Conservation (phyloP, 2,329 filamentous ascomycete species). For the Aureobasidium zeae region DNA sequence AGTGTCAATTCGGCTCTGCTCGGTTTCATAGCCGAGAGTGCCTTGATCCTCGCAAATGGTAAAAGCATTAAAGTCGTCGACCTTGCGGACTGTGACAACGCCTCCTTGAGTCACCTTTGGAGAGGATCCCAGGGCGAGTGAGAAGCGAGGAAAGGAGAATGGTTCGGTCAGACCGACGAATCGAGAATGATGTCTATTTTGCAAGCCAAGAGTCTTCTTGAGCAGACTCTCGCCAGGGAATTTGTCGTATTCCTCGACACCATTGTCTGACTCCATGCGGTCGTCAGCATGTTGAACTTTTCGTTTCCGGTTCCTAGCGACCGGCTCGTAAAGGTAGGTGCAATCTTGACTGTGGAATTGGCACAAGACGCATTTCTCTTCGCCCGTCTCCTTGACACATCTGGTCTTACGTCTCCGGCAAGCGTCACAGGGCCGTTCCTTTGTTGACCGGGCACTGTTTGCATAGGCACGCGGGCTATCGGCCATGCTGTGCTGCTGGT, state of each 20-base stretch:
- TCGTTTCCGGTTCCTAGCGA: slow-evolving; percentile 15
- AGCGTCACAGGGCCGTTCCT: slow-evolving; percentile 17
- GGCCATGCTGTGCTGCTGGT: neutral
- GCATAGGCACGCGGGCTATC: neutral
- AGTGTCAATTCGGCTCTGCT: slow-evolving; percentile 49
- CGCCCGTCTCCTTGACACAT: slow-evolving; percentile 23
- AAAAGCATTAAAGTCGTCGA: slow-evolving; percentile 37
- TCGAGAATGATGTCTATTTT: slow-evolving; percentile 24
- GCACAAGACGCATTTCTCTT: slow-evolving; percentile 21
- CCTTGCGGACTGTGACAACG: slow-evolving; percentile 11
- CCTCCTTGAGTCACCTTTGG: slow-evolving; percentile 5
- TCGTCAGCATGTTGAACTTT: slow-evolving; percentile 1
- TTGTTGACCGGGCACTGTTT: slow-evolving; percentile 5
- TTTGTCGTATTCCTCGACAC: slow-evolving; percentile 62
- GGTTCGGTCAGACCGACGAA: slow-evolving; percentile 23
- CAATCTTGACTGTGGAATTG: slow-evolving; percentile 69
- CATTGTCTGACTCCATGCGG: slow-evolving; percentile 16
- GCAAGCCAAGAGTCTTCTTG: slow-evolving; percentile 48
- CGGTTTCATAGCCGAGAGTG: slow-evolving; percentile 21
- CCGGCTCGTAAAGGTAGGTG: slow-evolving; percentile 54
- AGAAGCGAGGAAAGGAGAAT: slow-evolving; percentile 11
- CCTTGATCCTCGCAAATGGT: slow-evolving; percentile 52
- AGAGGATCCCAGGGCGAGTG: neutral
- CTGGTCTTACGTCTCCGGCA: slow-evolving; percentile 22
- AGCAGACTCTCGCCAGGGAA: slow-evolving; percentile 57